Evolutionary conservation across 768 basidiomycete genomes (phyloP), one percentile per base, ranked within the genome.

Genomic region (Leucocoprinus leucothites): DNA sequence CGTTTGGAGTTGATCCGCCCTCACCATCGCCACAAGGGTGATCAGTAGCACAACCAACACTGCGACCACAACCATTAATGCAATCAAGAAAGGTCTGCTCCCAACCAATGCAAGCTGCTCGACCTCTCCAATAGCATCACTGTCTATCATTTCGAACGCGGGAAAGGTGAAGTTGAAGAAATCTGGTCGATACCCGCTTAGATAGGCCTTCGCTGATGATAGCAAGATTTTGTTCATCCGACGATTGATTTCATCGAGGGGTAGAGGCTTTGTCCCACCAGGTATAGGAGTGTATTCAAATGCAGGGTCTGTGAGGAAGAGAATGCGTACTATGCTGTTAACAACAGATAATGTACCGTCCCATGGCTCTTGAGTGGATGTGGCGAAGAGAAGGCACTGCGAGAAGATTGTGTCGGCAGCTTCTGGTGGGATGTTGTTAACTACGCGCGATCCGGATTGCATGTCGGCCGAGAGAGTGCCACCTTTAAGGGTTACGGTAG

Each of bases 351-450:
- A 24, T 16, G 2, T n/a, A 24, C 18, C 43, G 14, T 11, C 16
- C 21, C 24, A 53, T 24, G 28, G 8, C 8, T 31, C 19, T 1
- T 8, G 18, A 3, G 28, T 16, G 1, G 34, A 38, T 9, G 45
- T 41, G 1, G 45, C 53, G n/a, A 14, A 7, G 16, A 54, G 46
- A 2, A 54, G 36, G 19, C 45, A 47, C 40, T 54, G 35, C 22
- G 53, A 48, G 36, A 54, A 54, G 14, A 54, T 54, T 4, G 25
- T 14, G 3, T 54, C 24, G 16, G 53, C 53, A 3, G 45, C 53
- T 18, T 24, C n/a, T 5, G 1, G 7, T 9, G 53, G 45, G 24
- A 47, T 13, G 14, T 54, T 54, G 1, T 48, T 48, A 11, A 52
- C 51, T 3, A 8, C 28, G 3, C 41, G n/a, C 1, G 25, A 9